Conservation (phyloP, 1,284 basidiomycete species). For the Marasmius tenuissimus region DNA sequence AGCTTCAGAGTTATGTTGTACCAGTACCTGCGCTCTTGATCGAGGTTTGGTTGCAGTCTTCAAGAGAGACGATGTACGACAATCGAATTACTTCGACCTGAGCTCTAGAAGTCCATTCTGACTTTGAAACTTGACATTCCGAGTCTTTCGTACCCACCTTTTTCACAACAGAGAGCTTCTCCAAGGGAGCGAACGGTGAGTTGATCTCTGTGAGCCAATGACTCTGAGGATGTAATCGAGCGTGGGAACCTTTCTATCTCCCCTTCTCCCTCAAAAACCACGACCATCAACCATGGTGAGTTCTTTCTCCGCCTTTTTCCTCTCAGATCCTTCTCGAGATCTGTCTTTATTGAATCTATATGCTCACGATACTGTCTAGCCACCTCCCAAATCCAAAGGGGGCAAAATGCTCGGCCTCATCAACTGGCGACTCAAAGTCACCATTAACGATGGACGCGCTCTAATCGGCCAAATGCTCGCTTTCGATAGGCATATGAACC, state of each 20-base stretch:
- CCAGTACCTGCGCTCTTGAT: no score
- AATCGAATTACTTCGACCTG: no score
- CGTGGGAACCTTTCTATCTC: not conserved
- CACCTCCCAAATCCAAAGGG: constrained; percentile 93
- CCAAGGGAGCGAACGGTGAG: no score
- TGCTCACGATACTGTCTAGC: no score
- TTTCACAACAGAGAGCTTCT: no score
- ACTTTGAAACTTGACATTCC: no score
- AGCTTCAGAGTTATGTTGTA: no score
- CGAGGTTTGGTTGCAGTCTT: no score
- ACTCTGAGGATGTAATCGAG: not conserved
- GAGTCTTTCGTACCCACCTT: no score
- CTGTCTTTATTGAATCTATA: not conserved
- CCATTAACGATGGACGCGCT: constrained; percentile 96
- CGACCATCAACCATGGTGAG: not conserved
- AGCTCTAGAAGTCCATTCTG: no score
- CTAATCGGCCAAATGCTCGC: constrained; percentile 98
- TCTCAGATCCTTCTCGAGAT: not conserved
- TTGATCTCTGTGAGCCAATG: no score
- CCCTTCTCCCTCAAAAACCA: not conserved
- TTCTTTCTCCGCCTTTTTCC: not conserved
- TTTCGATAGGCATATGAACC: constrained; percentile 99
- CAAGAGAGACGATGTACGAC: no score
- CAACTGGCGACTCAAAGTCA: constrained; percentile 97
- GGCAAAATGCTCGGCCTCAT: constrained; percentile 98